Base-by-base conservation (phyloP, 2,329 filamentous ascomycete species). In the Fusarium chlamydosporum region DNA sequence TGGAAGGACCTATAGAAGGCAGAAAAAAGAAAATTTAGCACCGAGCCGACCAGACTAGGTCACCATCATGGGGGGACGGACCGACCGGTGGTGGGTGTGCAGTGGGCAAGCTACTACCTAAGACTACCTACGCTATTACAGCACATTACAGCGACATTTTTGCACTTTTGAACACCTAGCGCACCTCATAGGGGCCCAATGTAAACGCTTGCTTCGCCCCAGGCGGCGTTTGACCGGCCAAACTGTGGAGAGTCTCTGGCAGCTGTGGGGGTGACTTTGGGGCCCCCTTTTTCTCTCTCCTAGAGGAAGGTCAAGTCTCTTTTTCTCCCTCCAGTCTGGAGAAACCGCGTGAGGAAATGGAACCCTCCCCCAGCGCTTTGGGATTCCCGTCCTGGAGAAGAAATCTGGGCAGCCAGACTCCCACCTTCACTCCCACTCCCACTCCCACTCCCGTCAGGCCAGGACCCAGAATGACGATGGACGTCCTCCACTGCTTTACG, bases 171-270 rank as follows among this genome's bases (percentile, higher is more conserved):
- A 47, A 58, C 18, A 50, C 20, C 29, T 29, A 56, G 63, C 53
- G 52, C 60, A 65, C 61, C 60, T 63, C 27, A 63, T 56, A 64
- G 64, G 33, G 57, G 64, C 46, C 53, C 38, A 56, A 60, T 48
- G 60, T 54, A 55, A 54, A 56, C 68, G 70, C 74, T 65, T 79
- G 79, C 78, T 79, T 79, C 77, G 78, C 77, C 78, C 74, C 73
- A 78, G 76, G 79, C 84, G 85, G 85, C 84, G 82, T 77, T 85
- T 86, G 78, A 79, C 84, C 85, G 85, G 85, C 83, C 79, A 82
- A 86, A 86, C 85, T 84, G 85, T 87, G 84, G 84, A 81, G 83
- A 67, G 62, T 51, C 48, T 46, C 55, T 61, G 29, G 34, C 38
- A 58, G 50, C 41, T 69, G 65, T 69, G 65, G 66, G 65, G 47